Conservation (phyloP, 1,284 basidiomycete genomes). For the Coniferiporia sulphurascens region DNA sequence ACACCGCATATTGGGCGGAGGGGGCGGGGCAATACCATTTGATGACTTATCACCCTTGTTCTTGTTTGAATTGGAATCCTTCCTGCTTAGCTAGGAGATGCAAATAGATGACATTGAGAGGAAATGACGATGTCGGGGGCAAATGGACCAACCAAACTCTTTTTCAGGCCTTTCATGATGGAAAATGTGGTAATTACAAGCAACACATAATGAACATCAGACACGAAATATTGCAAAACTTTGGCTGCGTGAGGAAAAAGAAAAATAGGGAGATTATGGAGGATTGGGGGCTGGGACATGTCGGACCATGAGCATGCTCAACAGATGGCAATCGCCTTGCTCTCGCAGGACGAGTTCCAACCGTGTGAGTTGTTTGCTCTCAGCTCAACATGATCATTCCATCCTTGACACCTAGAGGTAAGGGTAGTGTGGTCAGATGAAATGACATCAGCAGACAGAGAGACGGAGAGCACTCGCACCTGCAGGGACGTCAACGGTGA, state of each 20-base stretch:
- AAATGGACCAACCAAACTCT: slow-evolving; percentile 62
- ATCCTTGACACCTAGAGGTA: no score
- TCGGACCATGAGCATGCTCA: slow-evolving; percentile 2
- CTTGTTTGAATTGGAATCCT: slow-evolving; percentile 66
- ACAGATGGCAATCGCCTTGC: neutral
- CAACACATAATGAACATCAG: slow-evolving; percentile 15
- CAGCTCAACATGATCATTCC: no score
- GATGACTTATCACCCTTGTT: slow-evolving; percentile 44
- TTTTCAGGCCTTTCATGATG: slow-evolving; percentile 86
- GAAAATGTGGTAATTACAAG: slow-evolving; percentile 16
- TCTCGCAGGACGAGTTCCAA: neutral
- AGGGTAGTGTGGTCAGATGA: no score
- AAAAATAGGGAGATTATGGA: neutral
- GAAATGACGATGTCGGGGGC: slow-evolving; percentile 23
- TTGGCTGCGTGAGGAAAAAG: neutral
- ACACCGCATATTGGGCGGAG: slow-evolving; percentile 49
- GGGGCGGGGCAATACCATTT: slow-evolving; percentile 35
- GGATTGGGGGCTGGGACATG: neutral
- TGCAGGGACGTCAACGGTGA: no score
- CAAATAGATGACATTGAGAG: slow-evolving; percentile 24
- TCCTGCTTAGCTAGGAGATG: slow-evolving; percentile 51
- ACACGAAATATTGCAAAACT: neutral
- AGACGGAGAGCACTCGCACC: no score
- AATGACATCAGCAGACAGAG: no score
- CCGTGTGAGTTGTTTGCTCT: slow-evolving; percentile 1